Percentiles rank a stretch among this genome's conserved stretches.
Evolutionary conservation across 2,329 filamentous ascomycete species (phyloP).

Genomic region (Aureobasidium lini): DNA sequence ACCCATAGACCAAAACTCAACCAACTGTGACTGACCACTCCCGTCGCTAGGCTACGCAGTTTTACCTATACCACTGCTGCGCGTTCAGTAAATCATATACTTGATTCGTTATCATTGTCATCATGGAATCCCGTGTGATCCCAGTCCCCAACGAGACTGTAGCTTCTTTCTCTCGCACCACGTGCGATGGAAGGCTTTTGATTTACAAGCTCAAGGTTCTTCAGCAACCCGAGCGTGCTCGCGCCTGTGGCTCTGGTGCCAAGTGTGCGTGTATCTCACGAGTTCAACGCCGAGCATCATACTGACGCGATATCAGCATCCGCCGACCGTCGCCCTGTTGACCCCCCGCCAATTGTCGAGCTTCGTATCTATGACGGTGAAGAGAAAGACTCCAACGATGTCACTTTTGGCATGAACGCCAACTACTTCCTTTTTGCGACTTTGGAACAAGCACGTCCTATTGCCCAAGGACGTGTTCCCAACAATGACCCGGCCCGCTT

Average conservation of each 20-base stretch:
- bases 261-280: conserved; percentile 60
- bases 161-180: conserved; percentile 49
- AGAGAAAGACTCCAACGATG: conserved; percentile 38
- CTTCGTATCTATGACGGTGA: conserved; percentile 73
- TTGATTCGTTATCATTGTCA: not conserved
- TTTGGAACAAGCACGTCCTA: conserved; percentile 73
- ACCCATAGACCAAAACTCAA: not conserved
- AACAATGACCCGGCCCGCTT: conserved; percentile 59
- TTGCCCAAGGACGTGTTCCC: conserved; percentile 71
- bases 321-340: conserved; percentile 83
- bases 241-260: conserved; percentile 89
- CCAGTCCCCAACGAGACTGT: conserved; percentile 50
- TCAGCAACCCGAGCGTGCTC: conserved; percentile 87
- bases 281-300: not conserved
- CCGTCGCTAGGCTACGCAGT: not conserved
- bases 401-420: conserved; percentile 86
- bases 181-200: conserved; percentile 67
- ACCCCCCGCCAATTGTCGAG: conserved; percentile 90
- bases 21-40: not conserved
- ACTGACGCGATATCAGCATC: conserved; percentile 49
- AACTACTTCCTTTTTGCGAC: conserved; percentile 97
- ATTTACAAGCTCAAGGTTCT: conserved; percentile 79
- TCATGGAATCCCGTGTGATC: conserved; percentile 33
- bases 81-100: not conserved
- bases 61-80: not conserved